phyloP scores from a whole-genome alignment of 208 protist genomes.

The Trypanosoma theileri region DNA sequence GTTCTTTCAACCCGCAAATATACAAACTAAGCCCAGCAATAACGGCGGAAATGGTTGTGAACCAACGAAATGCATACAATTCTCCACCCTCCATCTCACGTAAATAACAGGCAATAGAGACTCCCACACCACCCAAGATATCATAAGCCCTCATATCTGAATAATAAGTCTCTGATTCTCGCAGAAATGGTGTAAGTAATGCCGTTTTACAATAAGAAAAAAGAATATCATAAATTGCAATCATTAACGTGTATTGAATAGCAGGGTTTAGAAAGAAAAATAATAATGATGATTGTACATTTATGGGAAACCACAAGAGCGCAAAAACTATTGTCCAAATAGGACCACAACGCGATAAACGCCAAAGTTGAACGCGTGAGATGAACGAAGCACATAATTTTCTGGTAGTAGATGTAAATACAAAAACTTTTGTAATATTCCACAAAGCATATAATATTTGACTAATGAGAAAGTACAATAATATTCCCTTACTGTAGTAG shows the following conservation, averaged over 20 bases:
- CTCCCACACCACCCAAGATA: conserved; percentile 11
- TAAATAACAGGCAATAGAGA: conserved; percentile 16
- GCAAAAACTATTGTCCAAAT: conserved; percentile 26
- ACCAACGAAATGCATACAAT: conserved; percentile 18
- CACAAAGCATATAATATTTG: conserved; percentile 33
- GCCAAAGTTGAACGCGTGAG: background rate
- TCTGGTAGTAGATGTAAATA: background rate
- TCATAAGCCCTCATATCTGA: background rate
- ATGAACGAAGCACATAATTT: background rate
- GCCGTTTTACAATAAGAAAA: conserved; percentile 14
- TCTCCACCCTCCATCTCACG: background rate
- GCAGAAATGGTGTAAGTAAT: background rate
- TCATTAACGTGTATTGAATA: conserved; percentile 21
- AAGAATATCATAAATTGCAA: conserved; percentile 21
- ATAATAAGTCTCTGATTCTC: background rate
- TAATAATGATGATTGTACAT: background rate
- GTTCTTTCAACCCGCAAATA: conserved; percentile 10
- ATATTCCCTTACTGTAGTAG: background rate
- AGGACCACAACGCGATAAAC: conserved; percentile 19
- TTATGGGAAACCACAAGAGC: conserved; percentile 17
- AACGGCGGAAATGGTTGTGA: conserved; percentile 25
- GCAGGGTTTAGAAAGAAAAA: conserved; percentile 5
- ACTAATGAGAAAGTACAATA: conserved; percentile 23
- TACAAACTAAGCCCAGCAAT: conserved; percentile 14
- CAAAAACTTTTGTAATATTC: conserved; percentile 12